Evolutionary conservation across 805 yeast genomes (phyloP).

Genomic region (Zygotorulaspora florentina): DNA sequence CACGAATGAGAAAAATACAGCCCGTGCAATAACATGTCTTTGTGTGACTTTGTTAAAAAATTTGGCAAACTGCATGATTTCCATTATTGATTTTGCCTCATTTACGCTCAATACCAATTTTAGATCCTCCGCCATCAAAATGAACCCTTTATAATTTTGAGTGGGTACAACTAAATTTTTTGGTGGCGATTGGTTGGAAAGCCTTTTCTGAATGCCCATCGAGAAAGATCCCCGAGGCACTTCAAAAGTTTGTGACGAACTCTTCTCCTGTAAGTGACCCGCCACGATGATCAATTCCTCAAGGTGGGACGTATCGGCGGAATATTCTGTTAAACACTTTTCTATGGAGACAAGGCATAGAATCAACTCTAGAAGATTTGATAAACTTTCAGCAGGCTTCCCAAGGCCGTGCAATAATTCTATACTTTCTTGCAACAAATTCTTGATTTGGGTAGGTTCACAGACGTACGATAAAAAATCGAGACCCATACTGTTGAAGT

Average conservation of each 20-base stretch:
- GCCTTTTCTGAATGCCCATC: constrained; percentile 44
- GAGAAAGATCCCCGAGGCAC: constrained; percentile 40
- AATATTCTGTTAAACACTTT: constrained; percentile 12
- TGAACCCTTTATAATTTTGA: constrained; percentile 29
- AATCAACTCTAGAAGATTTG: constrained; percentile 32
- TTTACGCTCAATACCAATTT: constrained; percentile 34
- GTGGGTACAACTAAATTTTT: constrained; percentile 32
- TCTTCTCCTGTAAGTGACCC: neutral
- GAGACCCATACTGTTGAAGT: constrained; percentile 57
- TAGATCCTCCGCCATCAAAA: constrained; percentile 38
- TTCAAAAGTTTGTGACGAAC: neutral
- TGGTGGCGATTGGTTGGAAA: constrained; percentile 48
- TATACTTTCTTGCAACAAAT: constrained; percentile 34
- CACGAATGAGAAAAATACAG: constrained; percentile 56
- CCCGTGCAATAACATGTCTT: constrained; percentile 50
- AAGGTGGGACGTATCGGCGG: constrained; percentile 13
- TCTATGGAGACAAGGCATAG: constrained; percentile 32
- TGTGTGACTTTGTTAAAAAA: constrained; percentile 36
- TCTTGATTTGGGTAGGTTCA: constrained; percentile 18
- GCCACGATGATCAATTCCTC: constrained; percentile 16
- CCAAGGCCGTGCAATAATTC: constrained; percentile 14
- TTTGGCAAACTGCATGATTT: constrained; percentile 32
- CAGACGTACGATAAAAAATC: constrained; percentile 36
- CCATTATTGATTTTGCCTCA: constrained; percentile 30
- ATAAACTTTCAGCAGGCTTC: constrained; percentile 7